These are phyloP conservation scores for Chytriomyces sp. DNA, from an alignment of 192 early-diverging fungal species.

Conservation along the genomic window DNA sequence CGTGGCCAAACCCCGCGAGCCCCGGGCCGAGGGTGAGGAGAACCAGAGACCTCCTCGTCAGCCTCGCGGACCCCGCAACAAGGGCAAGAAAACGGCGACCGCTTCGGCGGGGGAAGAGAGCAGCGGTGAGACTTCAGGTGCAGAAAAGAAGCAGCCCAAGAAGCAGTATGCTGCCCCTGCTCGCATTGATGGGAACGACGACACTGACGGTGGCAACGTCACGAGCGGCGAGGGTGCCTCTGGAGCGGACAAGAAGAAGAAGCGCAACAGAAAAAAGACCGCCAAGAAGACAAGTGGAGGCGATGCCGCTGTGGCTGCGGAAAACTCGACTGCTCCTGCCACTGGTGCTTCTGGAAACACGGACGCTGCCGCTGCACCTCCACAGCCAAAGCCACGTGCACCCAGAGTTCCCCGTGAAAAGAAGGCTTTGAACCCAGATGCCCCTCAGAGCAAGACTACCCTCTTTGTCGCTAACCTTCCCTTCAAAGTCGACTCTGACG, in stretches of 20 bases:
- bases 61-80: not conserved
- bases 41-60: too few relatives aligned
- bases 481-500: conserved; percentile 51
- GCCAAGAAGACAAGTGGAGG: conserved; percentile 10
- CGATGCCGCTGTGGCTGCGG: conserved; percentile 41
- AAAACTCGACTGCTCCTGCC: conserved; percentile 32
- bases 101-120: too few relatives aligned
- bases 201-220: not conserved
- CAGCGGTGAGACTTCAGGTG: too few relatives aligned
- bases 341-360: not conserved
- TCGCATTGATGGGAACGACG: not conserved
- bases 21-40: conserved; percentile 33
- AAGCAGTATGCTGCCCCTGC: conserved; percentile 12
- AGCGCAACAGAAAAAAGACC: not conserved
- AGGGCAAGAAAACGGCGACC: not conserved
- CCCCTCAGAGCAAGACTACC: conserved; percentile 42
- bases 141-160: conserved; percentile 13
- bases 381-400: conserved; percentile 11
- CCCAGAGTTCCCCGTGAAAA: conserved; percentile 25
- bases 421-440: conserved; percentile 17
- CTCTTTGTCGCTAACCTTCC: conserved; percentile 66
- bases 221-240: not conserved
- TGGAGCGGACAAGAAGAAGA: too few relatives aligned
- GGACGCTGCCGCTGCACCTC: not conserved
- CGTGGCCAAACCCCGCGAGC: conserved; percentile 69